Percentiles rank a stretch among this genome's conserved stretches.
phyloP scores from a whole-genome alignment of 805 yeast species.

The Zygosaccharomyces bisporus region DNA sequence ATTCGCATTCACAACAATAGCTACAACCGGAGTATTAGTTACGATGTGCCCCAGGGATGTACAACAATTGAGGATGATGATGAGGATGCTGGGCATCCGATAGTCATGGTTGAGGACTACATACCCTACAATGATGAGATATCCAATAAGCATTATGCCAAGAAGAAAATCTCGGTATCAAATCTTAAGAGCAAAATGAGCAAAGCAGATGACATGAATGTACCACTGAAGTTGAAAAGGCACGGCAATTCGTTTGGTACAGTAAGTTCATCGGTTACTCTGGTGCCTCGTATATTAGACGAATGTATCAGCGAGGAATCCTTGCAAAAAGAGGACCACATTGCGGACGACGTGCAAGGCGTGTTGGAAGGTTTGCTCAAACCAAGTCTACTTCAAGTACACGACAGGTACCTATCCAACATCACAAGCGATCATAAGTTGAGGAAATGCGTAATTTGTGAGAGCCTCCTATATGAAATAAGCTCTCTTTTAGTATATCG shows the following conservation, averaged over 20 bases:
- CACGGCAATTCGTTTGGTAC: conserved; percentile 5
- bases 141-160: conserved; percentile 5
- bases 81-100: conserved; percentile 20
- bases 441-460: conserved; percentile 61
- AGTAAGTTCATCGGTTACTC: conserved; percentile 13
- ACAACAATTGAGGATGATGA: conserved; percentile 8
- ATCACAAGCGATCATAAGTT: conserved; percentile 22
- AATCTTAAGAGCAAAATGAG: conserved; percentile 28
- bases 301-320: conserved; percentile 4
- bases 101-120: conserved; percentile 33
- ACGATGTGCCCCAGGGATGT: conserved; percentile 8
- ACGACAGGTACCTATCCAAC: conserved; percentile 25
- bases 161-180: conserved; percentile 29
- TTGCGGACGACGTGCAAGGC: conserved; percentile 14
- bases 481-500: conserved; percentile 31
- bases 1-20: conserved; percentile 19
- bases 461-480: conserved; percentile 62
- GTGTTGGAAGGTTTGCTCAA: conserved; percentile 22
- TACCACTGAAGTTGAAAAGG: conserved; percentile 26
- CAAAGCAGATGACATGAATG: conserved; percentile 20
- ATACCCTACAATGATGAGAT: conserved; percentile 19
- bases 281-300: conserved; percentile 15
- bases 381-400: conserved; percentile 9
- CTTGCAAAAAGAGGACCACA: conserved; percentile 2
- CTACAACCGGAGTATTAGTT: conserved; percentile 19